Conservation (phyloP, 345 rosid genomes). For the Melaleuca alternifolia region DNA sequence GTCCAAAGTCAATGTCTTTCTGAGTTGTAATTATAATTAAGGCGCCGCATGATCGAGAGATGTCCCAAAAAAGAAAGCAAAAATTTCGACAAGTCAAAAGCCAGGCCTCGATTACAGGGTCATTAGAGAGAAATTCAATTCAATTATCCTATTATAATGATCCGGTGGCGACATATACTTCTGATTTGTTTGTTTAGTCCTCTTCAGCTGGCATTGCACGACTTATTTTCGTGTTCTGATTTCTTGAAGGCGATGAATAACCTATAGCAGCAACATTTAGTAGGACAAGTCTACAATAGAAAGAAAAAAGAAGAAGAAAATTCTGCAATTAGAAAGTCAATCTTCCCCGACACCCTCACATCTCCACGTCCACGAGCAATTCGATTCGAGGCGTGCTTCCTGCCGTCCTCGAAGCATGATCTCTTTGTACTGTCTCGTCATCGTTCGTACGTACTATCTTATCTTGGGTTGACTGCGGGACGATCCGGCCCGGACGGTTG, state of each 20-base stretch:
- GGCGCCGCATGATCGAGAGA: rapidly evolving
- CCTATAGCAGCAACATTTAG: too few species aligned
- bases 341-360: not conserved
- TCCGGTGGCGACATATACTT: too few species aligned
- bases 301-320: too few species aligned
- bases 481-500: not conserved
- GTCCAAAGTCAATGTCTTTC: not conserved
- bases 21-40: not conserved
- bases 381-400: not conserved
- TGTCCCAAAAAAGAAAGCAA: not conserved
- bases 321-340: not conserved
- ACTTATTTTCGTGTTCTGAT: too few species aligned
- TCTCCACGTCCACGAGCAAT: not conserved
- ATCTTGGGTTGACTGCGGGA: not conserved
- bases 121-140: too few species aligned
- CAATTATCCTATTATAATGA: too few species aligned
- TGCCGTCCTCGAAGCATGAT: not conserved
- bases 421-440: not conserved
- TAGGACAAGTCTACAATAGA: too few species aligned
- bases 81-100: not conserved
- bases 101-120: not conserved
- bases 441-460: not conserved
- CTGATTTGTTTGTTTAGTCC: too few species aligned
- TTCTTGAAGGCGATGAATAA: too few species aligned
- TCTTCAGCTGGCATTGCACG: too few species aligned